These are phyloP conservation scores for Saccharomycopsis vini DNA, from an alignment of 805 yeast genomes.

Conservation along the genomic window DNA sequence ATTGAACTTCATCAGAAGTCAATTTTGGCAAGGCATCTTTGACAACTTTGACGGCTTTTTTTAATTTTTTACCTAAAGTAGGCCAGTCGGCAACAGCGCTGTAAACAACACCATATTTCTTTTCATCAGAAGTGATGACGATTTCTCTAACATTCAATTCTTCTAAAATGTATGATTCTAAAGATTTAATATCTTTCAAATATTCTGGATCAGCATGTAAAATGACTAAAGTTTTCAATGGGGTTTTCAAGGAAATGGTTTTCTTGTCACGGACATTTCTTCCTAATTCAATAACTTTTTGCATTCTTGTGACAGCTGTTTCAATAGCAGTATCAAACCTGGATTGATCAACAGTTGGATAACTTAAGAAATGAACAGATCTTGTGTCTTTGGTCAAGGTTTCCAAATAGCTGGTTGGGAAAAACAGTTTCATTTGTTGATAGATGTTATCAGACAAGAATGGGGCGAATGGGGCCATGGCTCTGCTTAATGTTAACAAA, in stretches of 20 bases:
- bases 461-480: constrained; percentile 99
- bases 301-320: constrained; percentile 89
- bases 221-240: constrained; percentile 79
- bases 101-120: constrained; percentile 84
- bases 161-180: constrained; percentile 73
- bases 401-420: constrained; percentile 48
- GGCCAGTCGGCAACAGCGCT: constrained; percentile 99
- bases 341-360: constrained; percentile 76
- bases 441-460: constrained; percentile 87
- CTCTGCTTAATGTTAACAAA: constrained; percentile 76
- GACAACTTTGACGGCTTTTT: constrained; percentile 87
- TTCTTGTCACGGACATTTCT: constrained; percentile 96
- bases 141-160: constrained; percentile 90
- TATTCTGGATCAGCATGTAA: constrained; percentile 71
- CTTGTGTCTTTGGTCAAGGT: constrained; percentile 49
- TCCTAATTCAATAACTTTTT: constrained; percentile 90
- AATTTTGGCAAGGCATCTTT: constrained; percentile 86
- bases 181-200: constrained; percentile 66
- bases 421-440: constrained; percentile 56
- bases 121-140: constrained; percentile 83
- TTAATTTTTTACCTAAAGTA: constrained; percentile 91
- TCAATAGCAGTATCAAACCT: constrained; percentile 78
- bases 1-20: constrained; percentile 74
- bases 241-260: constrained; percentile 87
- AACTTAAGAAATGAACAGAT: constrained; percentile 90